Evolutionary conservation across 345 rosid genomes (phyloP).

Genomic region (Xanthoceras sorbifolium): DNA sequence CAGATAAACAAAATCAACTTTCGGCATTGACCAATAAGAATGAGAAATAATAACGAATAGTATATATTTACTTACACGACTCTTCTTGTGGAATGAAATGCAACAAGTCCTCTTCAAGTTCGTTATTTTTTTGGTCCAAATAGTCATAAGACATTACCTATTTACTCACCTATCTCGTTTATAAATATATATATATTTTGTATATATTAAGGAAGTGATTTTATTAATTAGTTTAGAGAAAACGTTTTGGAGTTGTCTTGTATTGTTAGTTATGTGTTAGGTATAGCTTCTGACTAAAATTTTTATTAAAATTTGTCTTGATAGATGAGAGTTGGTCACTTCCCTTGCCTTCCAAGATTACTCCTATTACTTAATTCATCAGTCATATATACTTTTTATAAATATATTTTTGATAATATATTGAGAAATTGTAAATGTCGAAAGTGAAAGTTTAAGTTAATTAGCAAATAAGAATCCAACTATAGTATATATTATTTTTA

Average conservation of each 20-base stretch:
- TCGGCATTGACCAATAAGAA: background rate
- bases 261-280: slow-evolving; percentile 23
- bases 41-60: background rate
- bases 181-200: background rate
- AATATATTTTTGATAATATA: too few species aligned
- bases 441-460: too few species aligned
- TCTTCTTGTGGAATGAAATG: background rate
- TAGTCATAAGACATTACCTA: background rate
- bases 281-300: slow-evolving; percentile 21
- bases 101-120: background rate
- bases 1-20: background rate
- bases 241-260: slow-evolving; percentile 23
- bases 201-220: background rate
- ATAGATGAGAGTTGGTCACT: slow-evolving; percentile 22
- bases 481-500: too few species aligned
- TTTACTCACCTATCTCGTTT: background rate
- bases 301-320: background rate
- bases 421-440: too few species aligned
- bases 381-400: too few species aligned
- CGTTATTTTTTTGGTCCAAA: background rate
- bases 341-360: slow-evolving; percentile 17
- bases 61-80: background rate
- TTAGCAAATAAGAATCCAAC: too few species aligned
- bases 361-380: background rate
- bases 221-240: background rate